A percentile compares a stretch with the other conserved stretches of the same genome.
Conservation (phyloP, 2,329 filamentous ascomycete genomes). For the Arachnopeziza araneosa region DNA sequence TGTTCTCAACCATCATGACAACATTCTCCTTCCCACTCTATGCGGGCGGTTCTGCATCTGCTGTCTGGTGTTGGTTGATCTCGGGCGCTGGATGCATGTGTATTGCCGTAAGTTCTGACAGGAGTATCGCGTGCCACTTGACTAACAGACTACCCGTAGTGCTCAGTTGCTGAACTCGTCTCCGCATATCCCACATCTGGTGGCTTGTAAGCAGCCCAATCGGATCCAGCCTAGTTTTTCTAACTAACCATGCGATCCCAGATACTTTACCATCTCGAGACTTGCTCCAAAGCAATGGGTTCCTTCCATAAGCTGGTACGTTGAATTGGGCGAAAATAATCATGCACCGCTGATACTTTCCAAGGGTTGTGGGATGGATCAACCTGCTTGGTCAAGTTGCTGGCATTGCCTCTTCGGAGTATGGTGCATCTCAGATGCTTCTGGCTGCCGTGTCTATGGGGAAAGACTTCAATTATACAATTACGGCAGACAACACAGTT, state of each 20-base stretch:
- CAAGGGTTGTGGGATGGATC: constrained; percentile 38
- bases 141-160: constrained; percentile 14
- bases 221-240: not conserved
- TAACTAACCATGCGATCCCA: constrained; percentile 15
- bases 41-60: constrained; percentile 47
- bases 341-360: not conserved
- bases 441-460: constrained; percentile 49
- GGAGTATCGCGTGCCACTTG: not conserved
- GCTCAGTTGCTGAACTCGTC: constrained; percentile 50
- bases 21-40: constrained; percentile 49
- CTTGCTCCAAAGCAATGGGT: constrained; percentile 44
- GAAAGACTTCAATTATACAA: constrained; percentile 41
- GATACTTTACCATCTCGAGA: constrained; percentile 51
- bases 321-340: not conserved
- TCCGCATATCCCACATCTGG: constrained; percentile 54
- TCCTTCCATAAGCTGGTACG: constrained; percentile 42
- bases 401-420: constrained; percentile 51
- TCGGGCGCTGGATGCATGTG: constrained; percentile 51
- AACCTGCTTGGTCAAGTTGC: constrained; percentile 44
- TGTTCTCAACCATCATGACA: constrained; percentile 50
- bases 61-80: constrained; percentile 54
- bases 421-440: constrained; percentile 50
- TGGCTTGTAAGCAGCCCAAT: constrained; percentile 31
- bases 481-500: constrained; percentile 42
- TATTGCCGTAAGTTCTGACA: constrained; percentile 35